phyloP scores from a whole-genome alignment of 169 alveolate genomes.

The Eimeria sp. region DNA sequence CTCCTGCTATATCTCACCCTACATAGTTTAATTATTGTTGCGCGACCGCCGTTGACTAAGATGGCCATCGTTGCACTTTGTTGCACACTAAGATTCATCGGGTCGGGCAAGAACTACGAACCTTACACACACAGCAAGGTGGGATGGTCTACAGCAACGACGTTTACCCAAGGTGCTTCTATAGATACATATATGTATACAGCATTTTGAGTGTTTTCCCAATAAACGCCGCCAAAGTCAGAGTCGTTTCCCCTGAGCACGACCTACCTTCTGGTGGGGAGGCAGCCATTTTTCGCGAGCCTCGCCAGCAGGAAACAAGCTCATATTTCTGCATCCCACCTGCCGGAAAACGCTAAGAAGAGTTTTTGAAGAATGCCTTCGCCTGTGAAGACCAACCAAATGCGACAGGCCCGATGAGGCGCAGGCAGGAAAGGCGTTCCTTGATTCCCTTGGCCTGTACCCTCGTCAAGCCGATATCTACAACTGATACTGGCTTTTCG shows the following conservation, averaged over 20 bases:
- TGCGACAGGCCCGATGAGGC: neutral
- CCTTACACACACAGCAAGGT: too few relatives aligned
- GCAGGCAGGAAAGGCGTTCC: neutral
- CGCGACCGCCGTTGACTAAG: too few relatives aligned
- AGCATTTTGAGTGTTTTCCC: too few relatives aligned
- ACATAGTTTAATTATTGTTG: too few relatives aligned
- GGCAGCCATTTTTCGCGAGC: neutral
- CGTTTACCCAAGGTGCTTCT: too few relatives aligned
- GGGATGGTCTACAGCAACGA: too few relatives aligned
- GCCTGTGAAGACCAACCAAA: neutral
- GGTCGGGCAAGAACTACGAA: too few relatives aligned
- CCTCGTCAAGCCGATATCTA: neutral
- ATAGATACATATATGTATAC: too few relatives aligned
- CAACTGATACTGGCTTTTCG: neutral
- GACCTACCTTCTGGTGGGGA: neutral
- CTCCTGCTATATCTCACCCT: too few relatives aligned
- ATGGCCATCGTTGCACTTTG: too few relatives aligned
- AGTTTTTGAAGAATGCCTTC: neutral
- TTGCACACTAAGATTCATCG: too few relatives aligned
- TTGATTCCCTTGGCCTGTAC: neutral
- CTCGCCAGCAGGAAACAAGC: neutral
- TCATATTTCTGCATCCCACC: neutral
- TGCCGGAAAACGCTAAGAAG: neutral
- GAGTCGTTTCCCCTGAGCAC: neutral
- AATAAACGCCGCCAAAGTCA: too few relatives aligned